These are phyloP conservation scores for Tylopilus cervinicoccineus DNA, from an alignment of 768 basidiomycete species.

Conservation along the genomic window DNA sequence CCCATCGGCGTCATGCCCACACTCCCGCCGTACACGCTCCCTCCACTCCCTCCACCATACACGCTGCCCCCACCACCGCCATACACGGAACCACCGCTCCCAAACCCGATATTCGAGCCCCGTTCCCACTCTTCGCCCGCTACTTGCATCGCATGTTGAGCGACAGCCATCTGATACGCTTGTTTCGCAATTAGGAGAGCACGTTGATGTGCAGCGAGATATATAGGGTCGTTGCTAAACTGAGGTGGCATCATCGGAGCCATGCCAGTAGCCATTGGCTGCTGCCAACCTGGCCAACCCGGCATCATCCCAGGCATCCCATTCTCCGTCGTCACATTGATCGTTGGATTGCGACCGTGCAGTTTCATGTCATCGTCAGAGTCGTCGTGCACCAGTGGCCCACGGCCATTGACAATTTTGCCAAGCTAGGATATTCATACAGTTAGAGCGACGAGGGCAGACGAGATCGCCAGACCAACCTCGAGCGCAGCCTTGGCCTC, in stretches of 20 bases:
- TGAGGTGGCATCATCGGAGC: constrained; percentile 37
- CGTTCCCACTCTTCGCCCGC: constrained; percentile 94
- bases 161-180: constrained; percentile 85
- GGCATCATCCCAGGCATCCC: constrained; percentile 29
- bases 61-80: constrained; percentile 35
- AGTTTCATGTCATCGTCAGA: constrained; percentile 37
- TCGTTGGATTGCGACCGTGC: constrained; percentile 22
- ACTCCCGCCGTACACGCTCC: constrained; percentile 45
- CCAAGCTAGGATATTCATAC: constrained; percentile 54
- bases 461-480: constrained; percentile 38
- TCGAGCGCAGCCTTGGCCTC: constrained; percentile 89
- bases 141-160: constrained; percentile 84
- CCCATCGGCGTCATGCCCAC: constrained; percentile 35
- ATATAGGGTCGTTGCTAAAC: constrained; percentile 48
- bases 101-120: constrained; percentile 51
- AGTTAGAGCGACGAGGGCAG: neutral
- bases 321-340: constrained; percentile 36
- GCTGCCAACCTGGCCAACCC: constrained; percentile 33
- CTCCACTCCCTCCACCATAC: constrained; percentile 35
- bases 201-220: constrained; percentile 77
- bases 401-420: constrained; percentile 80
- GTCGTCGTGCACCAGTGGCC: constrained; percentile 54
- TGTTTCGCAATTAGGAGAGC: constrained; percentile 87
- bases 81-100: constrained; percentile 33
- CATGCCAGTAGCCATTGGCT: constrained; percentile 25